Evolutionary conservation across 2,329 filamentous ascomycete species (phyloP).

Genomic region (Botrytis deweyae): DNA sequence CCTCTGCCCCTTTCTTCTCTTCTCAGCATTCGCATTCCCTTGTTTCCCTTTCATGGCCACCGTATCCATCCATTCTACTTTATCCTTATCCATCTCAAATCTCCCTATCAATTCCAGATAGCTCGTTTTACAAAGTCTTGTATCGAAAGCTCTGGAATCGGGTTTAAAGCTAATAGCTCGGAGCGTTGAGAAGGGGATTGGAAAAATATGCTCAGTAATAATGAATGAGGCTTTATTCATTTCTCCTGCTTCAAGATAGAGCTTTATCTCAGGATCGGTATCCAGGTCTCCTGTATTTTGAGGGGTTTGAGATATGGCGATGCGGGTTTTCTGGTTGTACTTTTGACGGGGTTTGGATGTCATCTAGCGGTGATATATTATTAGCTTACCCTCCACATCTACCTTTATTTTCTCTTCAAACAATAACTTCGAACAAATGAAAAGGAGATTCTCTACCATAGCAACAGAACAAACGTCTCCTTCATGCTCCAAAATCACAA

Average conservation of each 20-base stretch:
- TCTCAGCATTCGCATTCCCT: neutral
- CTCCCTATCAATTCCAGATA: neutral
- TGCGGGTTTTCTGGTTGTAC: neutral
- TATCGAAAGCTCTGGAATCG: neutral
- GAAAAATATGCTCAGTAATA: neutral
- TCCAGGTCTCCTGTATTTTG: neutral
- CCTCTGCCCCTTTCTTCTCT: neutral
- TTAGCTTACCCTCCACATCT: neutral
- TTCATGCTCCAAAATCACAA: neutral
- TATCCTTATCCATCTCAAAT: neutral
- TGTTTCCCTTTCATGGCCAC: neutral
- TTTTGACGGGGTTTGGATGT: neutral
- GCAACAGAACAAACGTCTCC: neutral
- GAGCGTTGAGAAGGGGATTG: neutral
- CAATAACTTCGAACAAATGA: neutral
- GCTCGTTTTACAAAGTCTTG: neutral
- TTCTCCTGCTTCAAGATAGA: neutral
- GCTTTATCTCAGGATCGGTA: no score
- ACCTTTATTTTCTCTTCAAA: neutral
- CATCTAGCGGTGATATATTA: neutral
- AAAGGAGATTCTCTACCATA: neutral
- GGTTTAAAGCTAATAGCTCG: neutral
- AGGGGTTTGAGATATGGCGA: conserved; percentile 3
- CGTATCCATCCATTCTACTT: neutral
- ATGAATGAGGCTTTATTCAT: conserved; percentile 1